Evolutionary conservation across 345 rosid genomes (phyloP), one percentile per base, ranked within the genome.

Genomic region (Ricinus communis): DNA sequence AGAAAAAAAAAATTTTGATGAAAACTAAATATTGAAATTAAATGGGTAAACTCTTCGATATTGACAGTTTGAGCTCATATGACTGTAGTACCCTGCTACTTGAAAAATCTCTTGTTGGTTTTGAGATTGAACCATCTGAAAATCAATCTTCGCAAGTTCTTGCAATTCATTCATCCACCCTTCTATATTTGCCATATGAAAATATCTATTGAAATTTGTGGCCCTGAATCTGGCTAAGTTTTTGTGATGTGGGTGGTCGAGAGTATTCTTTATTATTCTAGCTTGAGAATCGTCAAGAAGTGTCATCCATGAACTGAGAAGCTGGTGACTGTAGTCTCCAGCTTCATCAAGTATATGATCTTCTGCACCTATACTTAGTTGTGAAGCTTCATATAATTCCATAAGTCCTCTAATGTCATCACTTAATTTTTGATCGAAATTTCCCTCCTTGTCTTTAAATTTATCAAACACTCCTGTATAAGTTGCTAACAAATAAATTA

Each of bases 311-410:
- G 75, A 75, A 21, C 31, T 47, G 18, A 86, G 82, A 62, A 66
- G 50, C 27, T 71, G 58, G 41, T 36, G 57, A 28, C 83, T 70
- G 6, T 63, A 75, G 2, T 61, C 73, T 65, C 74, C 71, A 5
- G 80, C 77, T 56, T 79, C 79, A 25, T 83, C 86, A 12, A 85
- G 85, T 30, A 36, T 55, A 57, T 51, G 22, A 54, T 81, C 77
- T 82, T 87, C 96, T 7, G 83, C 93, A n/a, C 65, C 76, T 12
- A 75, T 59, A 52, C 85, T 65, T 13, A 88, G 75, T 25, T 82
- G 83, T 15, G 88, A 79, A 66, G 96, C 96, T 79, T 88, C 90
- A 27, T 66, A 84, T 63, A 86, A 57, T 36, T 72, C 80, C 62
- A 77, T 70, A 60, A 88, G 24, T 31, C 84, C 87, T 67, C 62